Conservation (phyloP, 176 grass and related monocot species). For the Saccharum spontaneum region DNA sequence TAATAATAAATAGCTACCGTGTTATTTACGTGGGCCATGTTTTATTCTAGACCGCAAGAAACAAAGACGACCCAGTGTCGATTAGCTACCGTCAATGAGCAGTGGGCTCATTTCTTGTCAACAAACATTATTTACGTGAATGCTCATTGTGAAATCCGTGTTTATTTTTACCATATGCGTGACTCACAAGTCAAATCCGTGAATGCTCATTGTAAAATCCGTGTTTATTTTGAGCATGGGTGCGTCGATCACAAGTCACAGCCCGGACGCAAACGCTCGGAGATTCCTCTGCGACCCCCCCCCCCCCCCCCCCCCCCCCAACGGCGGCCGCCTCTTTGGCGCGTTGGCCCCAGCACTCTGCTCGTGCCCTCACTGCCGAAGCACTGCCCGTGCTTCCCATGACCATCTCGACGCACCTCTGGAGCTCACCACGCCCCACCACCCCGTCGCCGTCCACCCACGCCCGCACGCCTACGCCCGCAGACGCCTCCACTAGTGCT, state of each 20-base stretch:
- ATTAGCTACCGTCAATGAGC: no score
- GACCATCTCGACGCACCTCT: constrained; percentile 40
- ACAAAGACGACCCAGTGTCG: no score
- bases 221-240: background rate
- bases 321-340: background rate
- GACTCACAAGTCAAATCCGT: no score
- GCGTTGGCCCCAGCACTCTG: constrained; percentile 18
- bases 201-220: background rate
- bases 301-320: constrained; percentile 26
- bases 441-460: constrained; percentile 2
- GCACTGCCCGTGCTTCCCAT: constrained; percentile 27
- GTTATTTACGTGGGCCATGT: no score
- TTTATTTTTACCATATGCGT: no score
- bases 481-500: constrained; percentile 35
- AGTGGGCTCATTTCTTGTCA: no score
- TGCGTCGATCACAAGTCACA: background rate
- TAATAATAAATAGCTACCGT: no score
- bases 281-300: constrained; percentile 43
- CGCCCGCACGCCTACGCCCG: constrained; percentile 42
- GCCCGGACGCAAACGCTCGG: constrained; percentile 30
- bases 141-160: no score
- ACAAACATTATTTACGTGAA: no score
- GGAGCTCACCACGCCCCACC: constrained; percentile 39
- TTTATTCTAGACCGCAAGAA: no score
- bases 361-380: constrained; percentile 18